Conservation (phyloP, 352 stramenopile genomes). For the Phytophthora rubi region DNA sequence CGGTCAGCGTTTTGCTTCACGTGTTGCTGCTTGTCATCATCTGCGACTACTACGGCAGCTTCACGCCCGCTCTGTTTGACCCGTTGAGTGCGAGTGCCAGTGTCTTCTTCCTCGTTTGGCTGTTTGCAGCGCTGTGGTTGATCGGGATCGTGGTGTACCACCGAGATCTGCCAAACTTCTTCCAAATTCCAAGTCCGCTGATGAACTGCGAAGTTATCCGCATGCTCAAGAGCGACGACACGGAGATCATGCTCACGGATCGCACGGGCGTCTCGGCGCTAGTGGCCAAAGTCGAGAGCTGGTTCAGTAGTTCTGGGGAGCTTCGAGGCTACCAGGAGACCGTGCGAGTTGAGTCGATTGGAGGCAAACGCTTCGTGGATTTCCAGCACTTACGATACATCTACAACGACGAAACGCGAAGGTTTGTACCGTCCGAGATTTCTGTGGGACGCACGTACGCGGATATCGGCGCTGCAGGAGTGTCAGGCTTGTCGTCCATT, state of each 20-base stretch:
- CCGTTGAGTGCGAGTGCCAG: slow-evolving; percentile 28
- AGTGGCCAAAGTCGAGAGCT: slow-evolving; percentile 37
- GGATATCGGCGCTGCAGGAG: slow-evolving; percentile 21
- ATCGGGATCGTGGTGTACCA: slow-evolving; percentile 34
- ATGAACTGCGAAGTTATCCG: slow-evolving; percentile 41
- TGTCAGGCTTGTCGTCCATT: slow-evolving; percentile 14
- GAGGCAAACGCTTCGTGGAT: slow-evolving; percentile 32
- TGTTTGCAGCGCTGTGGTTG: slow-evolving; percentile 35
- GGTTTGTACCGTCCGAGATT: slow-evolving; percentile 42
- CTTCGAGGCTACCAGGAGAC: slow-evolving; percentile 40
- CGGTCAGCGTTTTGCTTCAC: slow-evolving; percentile 27
- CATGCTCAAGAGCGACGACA: slow-evolving; percentile 39
- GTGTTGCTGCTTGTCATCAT: slow-evolving; percentile 42
- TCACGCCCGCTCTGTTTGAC: slow-evolving; percentile 36
- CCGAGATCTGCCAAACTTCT: slow-evolving; percentile 43
- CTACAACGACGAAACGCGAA: slow-evolving; percentile 30
- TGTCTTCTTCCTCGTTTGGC: slow-evolving; percentile 48
- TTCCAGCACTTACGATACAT: slow-evolving; percentile 61
- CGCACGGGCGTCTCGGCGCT: slow-evolving; percentile 34
- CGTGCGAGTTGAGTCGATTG: slow-evolving; percentile 28
- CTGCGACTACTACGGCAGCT: slow-evolving; percentile 46
- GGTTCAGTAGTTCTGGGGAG: slow-evolving; percentile 25
- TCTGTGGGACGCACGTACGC: slow-evolving; percentile 33
- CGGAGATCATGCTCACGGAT: slow-evolving; percentile 42
- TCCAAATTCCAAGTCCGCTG: slow-evolving; percentile 32